Conservation (phyloP, 176 grass and related monocot species). For the Cocos nucifera region DNA sequence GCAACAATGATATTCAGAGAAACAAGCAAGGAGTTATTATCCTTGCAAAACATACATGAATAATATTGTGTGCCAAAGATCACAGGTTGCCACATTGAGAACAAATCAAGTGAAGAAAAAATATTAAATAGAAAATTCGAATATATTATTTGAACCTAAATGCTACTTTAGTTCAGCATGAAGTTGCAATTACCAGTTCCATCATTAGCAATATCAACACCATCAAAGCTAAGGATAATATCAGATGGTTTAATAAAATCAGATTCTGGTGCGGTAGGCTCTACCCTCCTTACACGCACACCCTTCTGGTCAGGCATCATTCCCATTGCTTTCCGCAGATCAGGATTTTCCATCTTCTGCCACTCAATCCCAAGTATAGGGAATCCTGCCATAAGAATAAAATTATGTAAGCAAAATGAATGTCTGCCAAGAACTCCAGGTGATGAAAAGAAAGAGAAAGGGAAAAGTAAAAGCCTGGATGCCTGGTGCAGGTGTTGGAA, state of each 20-base stretch:
- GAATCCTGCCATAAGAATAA: constrained; percentile 44
- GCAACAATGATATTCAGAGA: too few species aligned
- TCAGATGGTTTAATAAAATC: constrained; percentile 71
- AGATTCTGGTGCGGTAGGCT: constrained; percentile 86
- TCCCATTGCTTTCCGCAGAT: constrained; percentile 89
- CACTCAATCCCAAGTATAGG: constrained; percentile 88
- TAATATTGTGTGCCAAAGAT: too few species aligned
- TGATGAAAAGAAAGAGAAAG: too few species aligned
- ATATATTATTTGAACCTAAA: not conserved
- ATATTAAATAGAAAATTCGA: too few species aligned
- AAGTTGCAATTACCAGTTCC: constrained; percentile 52
- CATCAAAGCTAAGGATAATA: constrained; percentile 87
- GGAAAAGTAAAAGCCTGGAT: too few species aligned
- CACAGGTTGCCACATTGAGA: too few species aligned
- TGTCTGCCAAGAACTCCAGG: too few species aligned
- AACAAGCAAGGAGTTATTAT: too few species aligned
- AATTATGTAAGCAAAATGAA: too few species aligned
- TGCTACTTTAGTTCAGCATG: not conserved
- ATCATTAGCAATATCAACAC: constrained; percentile 90
- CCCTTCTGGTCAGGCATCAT: constrained; percentile 88
- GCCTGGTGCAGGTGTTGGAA: too few species aligned
- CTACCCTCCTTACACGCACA: constrained; percentile 80
- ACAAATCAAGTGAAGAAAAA: too few species aligned
- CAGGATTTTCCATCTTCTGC: constrained; percentile 99
- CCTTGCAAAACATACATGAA: too few species aligned